Percentiles rank a stretch among this genome's conserved stretches.
These are phyloP conservation scores for Eremochloa ophiuroides DNA, from an alignment of 176 grass and related monocot species.

Conservation along the genomic window DNA sequence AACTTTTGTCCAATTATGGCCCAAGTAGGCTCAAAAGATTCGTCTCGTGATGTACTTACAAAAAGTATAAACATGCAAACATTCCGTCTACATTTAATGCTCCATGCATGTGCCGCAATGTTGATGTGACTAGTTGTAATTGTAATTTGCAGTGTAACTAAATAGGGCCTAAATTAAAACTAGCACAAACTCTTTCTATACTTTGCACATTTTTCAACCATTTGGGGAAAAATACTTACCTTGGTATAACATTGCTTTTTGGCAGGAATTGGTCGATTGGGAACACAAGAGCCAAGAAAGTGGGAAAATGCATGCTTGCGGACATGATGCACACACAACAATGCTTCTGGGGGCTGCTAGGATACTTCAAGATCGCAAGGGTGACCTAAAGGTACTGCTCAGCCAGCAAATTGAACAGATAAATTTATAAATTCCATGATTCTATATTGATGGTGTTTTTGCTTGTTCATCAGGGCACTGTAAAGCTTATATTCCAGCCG, in stretches of 20 bases:
- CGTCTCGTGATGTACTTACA: no score
- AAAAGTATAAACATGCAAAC: no score
- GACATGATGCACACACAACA: constrained; percentile 72
- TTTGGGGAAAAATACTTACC: not conserved
- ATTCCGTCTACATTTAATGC: no score
- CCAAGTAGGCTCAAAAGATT: no score
- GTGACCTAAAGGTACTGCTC: constrained; percentile 54
- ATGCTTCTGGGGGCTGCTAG: constrained; percentile 91
- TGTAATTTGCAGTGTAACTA: no score
- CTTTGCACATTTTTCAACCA: not conserved
- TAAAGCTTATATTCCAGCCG: constrained; percentile 60
- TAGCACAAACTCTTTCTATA: not conserved
- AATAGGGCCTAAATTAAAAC: no score
- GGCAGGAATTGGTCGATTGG: constrained; percentile 76
- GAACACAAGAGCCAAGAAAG: constrained; percentile 67
- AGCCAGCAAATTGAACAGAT: not conserved
- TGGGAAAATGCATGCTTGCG: constrained; percentile 78
- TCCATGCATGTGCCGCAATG: no score
- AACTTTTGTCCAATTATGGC: no score
- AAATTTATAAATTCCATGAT: not conserved
- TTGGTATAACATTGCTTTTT: not conserved
- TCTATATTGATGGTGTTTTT: not conserved
- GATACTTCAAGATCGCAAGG: constrained; percentile 59
- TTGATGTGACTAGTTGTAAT: no score
- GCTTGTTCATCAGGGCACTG: constrained; percentile 31